These are phyloP conservation scores for Jacaranda copaia DNA, from an alignment of 257 asterid genomes.

Conservation along the genomic window DNA sequence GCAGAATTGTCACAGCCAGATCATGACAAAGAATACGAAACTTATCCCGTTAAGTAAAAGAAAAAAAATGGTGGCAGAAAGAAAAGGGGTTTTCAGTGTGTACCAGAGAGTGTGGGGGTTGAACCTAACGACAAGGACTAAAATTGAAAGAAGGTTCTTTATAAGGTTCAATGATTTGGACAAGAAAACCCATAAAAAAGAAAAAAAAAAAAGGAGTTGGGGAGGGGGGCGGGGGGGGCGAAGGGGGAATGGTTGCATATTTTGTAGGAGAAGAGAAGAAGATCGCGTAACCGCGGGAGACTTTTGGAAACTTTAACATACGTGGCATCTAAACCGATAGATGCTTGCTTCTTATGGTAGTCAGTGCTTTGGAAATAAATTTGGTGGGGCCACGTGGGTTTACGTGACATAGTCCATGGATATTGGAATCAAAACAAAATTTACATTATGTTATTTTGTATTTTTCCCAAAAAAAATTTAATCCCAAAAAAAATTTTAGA, in stretches of 20 bases:
- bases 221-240: no score
- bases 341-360: constrained; percentile 18
- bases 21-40: neutral
- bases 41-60: neutral
- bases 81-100: constrained; percentile 23
- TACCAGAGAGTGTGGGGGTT: constrained; percentile 25
- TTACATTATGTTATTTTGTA: no score
- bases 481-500: no score
- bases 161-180: neutral
- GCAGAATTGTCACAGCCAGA: neutral
- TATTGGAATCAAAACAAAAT: neutral
- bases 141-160: neutral
- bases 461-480: no score
- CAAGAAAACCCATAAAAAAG: neutral
- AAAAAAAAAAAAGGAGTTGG: no score
- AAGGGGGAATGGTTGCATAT: neutral
- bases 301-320: neutral
- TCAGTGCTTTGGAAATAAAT: neutral
- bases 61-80: neutral
- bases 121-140: constrained; percentile 8
- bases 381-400: constrained; percentile 20
- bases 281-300: constrained; percentile 41
- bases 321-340: constrained; percentile 10
- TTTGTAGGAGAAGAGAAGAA: constrained; percentile 15
- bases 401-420: neutral